Evolutionary conservation across 2,329 filamentous ascomycete species (phyloP), one percentile per base, ranked within the genome.

Genomic region (Colletotrichum incanum): DNA sequence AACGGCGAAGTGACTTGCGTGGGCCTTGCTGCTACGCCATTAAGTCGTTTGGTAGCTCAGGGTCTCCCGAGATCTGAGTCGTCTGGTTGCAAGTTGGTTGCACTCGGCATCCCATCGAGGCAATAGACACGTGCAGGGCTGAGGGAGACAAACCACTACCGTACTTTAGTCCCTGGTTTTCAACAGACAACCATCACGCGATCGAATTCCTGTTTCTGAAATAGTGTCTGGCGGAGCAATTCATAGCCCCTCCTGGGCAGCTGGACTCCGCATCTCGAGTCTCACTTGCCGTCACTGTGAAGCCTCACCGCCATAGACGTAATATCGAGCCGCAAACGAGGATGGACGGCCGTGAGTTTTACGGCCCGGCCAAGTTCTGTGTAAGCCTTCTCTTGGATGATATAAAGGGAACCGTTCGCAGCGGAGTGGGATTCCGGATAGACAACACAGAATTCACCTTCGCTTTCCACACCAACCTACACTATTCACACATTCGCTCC

Each of bases 201-300:
- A 71, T 23, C 63, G 14, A 39, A 37, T 61, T 9, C 56, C 63
- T 34, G 56, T 56, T 71, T 66, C 45, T 39, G 50, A 60, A 37
- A 41, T 55, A 14, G 56, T 14, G 18, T 18, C 37, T 31, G 49
- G 45, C 41, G 31, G 23, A 54, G 31, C 39, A 54, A 56, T 39
- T 55, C 67, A 71, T 49, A 54, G 67, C 67, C 67, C 59, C 65
- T 31, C 26, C 37, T 52, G 50, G 50, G 58, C 58, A 69, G 69
- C 69, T 72, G 65, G 41, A 47, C 26, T 23, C 49, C 41, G 41
- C 52, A 59, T 31, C 28, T 52, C 18, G 34, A 58, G 50, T 37
- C 14, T 65, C 43, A 60, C 47, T 23, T n/a, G 34, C 20, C 26
- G 50, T 43, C 9, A 20, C 43, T 8, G 14, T 16, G 23, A 43